phyloP scores from a whole-genome alignment of 2,329 filamentous ascomycete species.

The Aspergillus sp. region DNA sequence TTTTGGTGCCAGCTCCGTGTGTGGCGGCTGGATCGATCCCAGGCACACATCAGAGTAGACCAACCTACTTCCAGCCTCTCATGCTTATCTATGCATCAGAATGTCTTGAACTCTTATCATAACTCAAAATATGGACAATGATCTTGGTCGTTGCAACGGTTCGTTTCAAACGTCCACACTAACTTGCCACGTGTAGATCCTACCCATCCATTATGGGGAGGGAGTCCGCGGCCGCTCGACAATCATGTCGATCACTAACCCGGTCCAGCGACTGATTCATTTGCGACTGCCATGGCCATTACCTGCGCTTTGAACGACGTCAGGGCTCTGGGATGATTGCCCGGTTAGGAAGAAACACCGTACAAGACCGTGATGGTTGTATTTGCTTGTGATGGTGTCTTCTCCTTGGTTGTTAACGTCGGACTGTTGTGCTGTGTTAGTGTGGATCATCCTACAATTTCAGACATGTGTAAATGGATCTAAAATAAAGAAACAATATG shows the following conservation, averaged over 20 bases:
- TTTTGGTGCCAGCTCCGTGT: too few relatives aligned
- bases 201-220: background rate
- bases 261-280: background rate
- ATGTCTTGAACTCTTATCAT: background rate
- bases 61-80: background rate
- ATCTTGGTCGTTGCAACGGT: background rate
- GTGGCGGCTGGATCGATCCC: too few relatives aligned
- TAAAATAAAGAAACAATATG: too few relatives aligned
- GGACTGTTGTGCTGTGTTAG: background rate
- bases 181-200: background rate
- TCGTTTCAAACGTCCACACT: background rate
- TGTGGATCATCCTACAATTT: background rate
- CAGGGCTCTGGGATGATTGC: background rate
- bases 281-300: background rate
- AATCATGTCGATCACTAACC: background rate
- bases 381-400: background rate
- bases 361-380: background rate
- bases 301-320: background rate
- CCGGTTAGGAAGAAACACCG: background rate
- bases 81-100: background rate
- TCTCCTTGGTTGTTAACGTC: background rate
- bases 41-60: background rate
- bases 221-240: background rate
- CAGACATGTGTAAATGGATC: too few relatives aligned
- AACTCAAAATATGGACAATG: background rate